Base-by-base conservation (phyloP, 495 filamentous ascomycete genomes). In the Aspergillus coremiiformis region DNA sequence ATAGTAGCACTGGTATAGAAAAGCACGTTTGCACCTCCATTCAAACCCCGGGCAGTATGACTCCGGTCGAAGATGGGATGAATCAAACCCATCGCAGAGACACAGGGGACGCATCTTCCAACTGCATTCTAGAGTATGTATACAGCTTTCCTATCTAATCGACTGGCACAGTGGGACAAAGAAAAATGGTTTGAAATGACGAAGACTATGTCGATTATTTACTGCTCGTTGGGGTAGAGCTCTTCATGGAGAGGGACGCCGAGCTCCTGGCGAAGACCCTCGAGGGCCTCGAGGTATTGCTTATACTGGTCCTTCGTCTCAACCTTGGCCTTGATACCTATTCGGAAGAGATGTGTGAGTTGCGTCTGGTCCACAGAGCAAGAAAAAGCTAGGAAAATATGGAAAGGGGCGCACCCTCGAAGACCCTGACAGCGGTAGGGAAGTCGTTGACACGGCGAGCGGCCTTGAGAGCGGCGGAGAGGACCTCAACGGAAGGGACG, bases 271-370 rank as follows among this genome's bases (percentile, higher is more conserved):
- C 92, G 87, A 57, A 97, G 78, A 57, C 83, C 78, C 78, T 94
- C 89, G 49, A 99, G 90, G 73, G 94, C 84, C 60, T 85, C 78
- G 48, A 99, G 85, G 75, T 99, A 99, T 76, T 96, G 88, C 69
- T 96, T 79, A 77, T 99, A 99, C 78, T 99, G 93, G 59, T 83
- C 81, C 71, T 86, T 84, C 82, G 93, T 97, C 78, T 99, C 94
- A 59, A 97, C 94, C 82, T 99, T 99, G 74, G 89, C 89, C 76
- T 96, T 96, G 82, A 99, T 86, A 66, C 92, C 90, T 95, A 66
- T 66, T 55, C 48, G n/a, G 15, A 20, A n/a, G 39, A 27, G 5
- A 52, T 21, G 52, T 5, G 56, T 62, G 51, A 69, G 56, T 39
- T 27, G 7, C 24, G 35, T 15, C 7, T n/a, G 22, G 51, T 5